Evolutionary conservation across 768 basidiomycete genomes (phyloP).

Genomic region (Sporobolomyces phaffii): DNA sequence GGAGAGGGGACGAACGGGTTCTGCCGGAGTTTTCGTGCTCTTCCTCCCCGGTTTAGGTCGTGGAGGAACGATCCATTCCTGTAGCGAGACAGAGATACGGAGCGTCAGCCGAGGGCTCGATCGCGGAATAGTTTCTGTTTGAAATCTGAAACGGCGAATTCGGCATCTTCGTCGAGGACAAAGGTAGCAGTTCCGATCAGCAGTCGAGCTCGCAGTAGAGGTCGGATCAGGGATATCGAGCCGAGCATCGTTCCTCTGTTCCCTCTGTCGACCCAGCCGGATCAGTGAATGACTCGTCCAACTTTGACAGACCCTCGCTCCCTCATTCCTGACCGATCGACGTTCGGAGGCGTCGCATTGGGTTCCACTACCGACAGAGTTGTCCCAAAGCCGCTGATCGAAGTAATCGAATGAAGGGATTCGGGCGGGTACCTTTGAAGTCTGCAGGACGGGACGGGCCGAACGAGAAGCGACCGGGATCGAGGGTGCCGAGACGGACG

Average conservation of each 20-base stretch:
- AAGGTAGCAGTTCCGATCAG: too few relatives aligned
- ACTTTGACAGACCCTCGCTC: not conserved
- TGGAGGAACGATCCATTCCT: slow-evolving; percentile 35
- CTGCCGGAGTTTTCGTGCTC: slow-evolving; percentile 15
- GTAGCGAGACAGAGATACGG: not conserved
- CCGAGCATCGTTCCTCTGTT: not conserved
- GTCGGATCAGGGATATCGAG: too few relatives aligned
- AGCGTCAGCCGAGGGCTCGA: too few relatives aligned
- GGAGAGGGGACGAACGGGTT: slow-evolving; percentile 11
- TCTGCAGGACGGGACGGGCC: not conserved
- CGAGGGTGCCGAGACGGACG: not conserved
- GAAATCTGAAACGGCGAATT: too few relatives aligned
- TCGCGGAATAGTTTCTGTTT: too few relatives aligned
- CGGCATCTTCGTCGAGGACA: too few relatives aligned
- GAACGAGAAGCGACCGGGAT: not conserved
- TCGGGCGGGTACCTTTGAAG: not conserved
- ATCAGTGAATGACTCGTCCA: slow-evolving; percentile 5
- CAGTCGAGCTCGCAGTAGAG: too few relatives aligned
- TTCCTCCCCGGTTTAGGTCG: slow-evolving; percentile 35
- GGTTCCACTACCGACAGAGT: too few relatives aligned
- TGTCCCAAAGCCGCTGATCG: not conserved
- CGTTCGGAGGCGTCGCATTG: not conserved
- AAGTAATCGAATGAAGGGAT: not conserved
- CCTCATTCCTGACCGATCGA: not conserved
- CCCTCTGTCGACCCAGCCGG: too few relatives aligned